Base-by-base conservation (phyloP, 805 yeast genomes). In the Saturnispora zaruensis region DNA sequence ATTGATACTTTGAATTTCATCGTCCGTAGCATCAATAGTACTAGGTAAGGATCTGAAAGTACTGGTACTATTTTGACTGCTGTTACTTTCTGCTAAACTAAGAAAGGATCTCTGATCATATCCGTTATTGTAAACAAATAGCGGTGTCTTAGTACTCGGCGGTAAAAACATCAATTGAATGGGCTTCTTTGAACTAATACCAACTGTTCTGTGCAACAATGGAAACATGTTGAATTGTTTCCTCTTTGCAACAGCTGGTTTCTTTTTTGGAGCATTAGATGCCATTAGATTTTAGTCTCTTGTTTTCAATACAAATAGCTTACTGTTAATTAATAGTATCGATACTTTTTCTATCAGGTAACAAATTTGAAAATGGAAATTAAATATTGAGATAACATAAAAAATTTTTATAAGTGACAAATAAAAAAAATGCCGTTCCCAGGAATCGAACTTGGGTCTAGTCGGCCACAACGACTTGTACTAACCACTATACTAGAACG, bases 41-140 rank as follows among this genome's bases (percentile, higher is more conserved):
- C 71, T 67, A 2, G 71, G 71, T 33, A 67, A 51, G 3, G 71
- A 67, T 28, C 71, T 52, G 25, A 65, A 61, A 3, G 69, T 66
- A 23, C 65, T 58, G 5, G 64, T 64, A 25, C 51, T 50, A 6
- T 50, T 45, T 14, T 60, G 68, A 20, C 58, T 56, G n/a, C 18
- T 14, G 4, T 57, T 62, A 20, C 58, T 33, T 38, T 61, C 64
- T 5, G 68, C 63, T 25, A 67, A 55, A 38, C 70, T 66, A 26
- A 67, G 49, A 51, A 67, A 67, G 2, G 70, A 66, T 28, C 71
- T 53, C 47, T 63, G 66, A 46, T 67, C 71, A 25, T 49, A 55
- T 25, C 60, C 63, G 45, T 59, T 61, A 46, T 57, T 62, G 49
- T 66, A 66, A 9, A 66, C 60, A 52, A 66, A 66, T 34, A 66